phyloP scores from a whole-genome alignment of 345 rosid species.

The Psidium friedrichsthalianum region DNA sequence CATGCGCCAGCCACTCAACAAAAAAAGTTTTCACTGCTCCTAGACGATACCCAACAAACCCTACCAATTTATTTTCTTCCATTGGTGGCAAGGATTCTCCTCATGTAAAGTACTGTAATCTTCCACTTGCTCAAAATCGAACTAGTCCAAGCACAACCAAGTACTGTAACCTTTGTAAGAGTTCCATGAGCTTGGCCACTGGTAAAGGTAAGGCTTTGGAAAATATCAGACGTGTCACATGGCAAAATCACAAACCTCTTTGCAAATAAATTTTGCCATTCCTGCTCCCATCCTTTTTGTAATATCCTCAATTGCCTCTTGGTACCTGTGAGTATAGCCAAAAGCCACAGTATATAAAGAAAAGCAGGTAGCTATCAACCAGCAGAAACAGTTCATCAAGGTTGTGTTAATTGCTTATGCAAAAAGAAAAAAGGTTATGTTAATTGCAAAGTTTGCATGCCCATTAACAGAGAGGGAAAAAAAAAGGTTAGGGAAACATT shows the following conservation, averaged over 20 bases:
- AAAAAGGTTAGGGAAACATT: not conserved
- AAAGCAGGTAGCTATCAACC: not conserved
- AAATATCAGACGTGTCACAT: not conserved
- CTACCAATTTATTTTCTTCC: not conserved
- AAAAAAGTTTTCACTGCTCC: not conserved
- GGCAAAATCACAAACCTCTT: conserved; percentile 53
- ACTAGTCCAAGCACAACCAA: not conserved
- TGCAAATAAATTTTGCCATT: conserved; percentile 88
- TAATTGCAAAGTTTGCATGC: not conserved
- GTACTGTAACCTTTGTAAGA: not conserved
- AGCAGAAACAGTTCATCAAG: not conserved
- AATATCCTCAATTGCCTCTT: conserved; percentile 75
- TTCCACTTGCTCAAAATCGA: not conserved
- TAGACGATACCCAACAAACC: no score
- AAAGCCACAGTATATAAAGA: not conserved
- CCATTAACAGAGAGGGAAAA: not conserved
- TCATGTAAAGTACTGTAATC: not conserved
- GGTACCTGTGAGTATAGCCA: conserved; percentile 41
- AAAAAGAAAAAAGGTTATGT: not conserved
- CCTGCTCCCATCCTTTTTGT: conserved; percentile 90
- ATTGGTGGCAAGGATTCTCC: not conserved
- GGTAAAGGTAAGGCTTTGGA: not conserved
- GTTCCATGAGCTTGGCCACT: not conserved
- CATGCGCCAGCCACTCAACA: not conserved
- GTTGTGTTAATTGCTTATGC: not conserved